Percentiles rank a stretch among this genome's conserved stretches.
These are phyloP conservation scores for Beauveria sp. DNA, from an alignment of 2,329 filamentous ascomycete species.

Conservation along the genomic window DNA sequence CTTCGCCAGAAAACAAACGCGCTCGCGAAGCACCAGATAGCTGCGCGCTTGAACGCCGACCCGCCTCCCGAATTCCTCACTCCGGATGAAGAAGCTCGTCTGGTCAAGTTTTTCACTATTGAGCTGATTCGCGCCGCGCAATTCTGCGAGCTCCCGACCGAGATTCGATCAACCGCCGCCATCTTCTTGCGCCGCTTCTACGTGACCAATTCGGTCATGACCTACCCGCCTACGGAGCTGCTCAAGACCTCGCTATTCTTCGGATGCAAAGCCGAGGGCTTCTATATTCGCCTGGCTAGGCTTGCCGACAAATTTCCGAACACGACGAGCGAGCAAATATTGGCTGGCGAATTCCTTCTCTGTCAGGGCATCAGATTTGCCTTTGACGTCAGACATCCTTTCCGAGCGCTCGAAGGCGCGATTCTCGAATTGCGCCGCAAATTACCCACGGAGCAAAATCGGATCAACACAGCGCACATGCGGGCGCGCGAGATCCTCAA, in stretches of 20 bases:
- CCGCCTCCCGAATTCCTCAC: conserved; percentile 70
- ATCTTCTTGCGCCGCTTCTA: conserved; percentile 94
- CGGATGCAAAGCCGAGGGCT: conserved; percentile 84
- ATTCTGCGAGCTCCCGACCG: conserved; percentile 44
- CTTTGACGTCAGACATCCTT: conserved; percentile 88
- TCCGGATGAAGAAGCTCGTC: conserved; percentile 70
- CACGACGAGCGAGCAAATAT: conserved; percentile 70
- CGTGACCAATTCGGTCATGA: conserved; percentile 91
- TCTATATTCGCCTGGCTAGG: conserved; percentile 56
- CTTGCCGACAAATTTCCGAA: conserved; percentile 66
- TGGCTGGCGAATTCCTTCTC: conserved; percentile 86
- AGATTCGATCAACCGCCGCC: conserved; percentile 61
- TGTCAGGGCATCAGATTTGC: conserved; percentile 90
- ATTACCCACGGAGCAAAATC: conserved; percentile 49
- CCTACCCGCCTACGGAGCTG: conserved; percentile 84
- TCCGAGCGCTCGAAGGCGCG: conserved; percentile 77
- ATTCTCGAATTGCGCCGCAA: conserved; percentile 73
- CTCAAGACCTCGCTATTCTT: conserved; percentile 89
- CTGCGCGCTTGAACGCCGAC: conserved; percentile 44
- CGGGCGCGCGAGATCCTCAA: conserved; percentile 67
- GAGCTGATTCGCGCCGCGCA: conserved; percentile 50
- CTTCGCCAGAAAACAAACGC: conserved; percentile 74
- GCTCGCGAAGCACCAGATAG: conserved; percentile 58
- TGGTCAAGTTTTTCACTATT: conserved; percentile 70
- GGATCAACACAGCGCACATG: conserved; percentile 58